phyloP scores from a whole-genome alignment of 768 basidiomycete species.

The Tephrocybe sp. region DNA sequence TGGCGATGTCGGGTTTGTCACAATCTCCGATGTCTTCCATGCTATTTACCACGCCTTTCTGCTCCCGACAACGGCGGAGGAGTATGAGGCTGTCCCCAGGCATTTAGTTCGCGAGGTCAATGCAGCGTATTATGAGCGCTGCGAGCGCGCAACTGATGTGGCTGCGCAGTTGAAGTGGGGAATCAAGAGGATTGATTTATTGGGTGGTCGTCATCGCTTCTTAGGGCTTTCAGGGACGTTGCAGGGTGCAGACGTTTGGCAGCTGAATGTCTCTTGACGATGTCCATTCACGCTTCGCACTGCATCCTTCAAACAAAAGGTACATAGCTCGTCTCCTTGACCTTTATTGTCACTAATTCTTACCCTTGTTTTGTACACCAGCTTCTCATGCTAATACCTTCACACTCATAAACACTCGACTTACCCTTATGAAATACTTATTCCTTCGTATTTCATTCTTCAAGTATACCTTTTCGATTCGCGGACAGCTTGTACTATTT shows the following conservation, averaged over 20 bases:
- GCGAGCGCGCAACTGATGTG: constrained; percentile 26
- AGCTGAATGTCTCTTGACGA: constrained; percentile 30
- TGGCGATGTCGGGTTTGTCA: constrained; percentile 28
- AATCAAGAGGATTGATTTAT: constrained; percentile 54
- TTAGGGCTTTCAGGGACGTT: constrained; percentile 46
- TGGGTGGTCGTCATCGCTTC: constrained; percentile 43
- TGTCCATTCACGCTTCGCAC: not conserved
- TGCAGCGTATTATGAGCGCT: constrained; percentile 43
- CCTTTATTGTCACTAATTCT: too few relatives aligned
- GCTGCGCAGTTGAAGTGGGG: constrained; percentile 42
- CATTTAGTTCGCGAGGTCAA: constrained; percentile 34
- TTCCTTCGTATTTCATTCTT: too few relatives aligned
- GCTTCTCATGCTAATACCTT: too few relatives aligned
- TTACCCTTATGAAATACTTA: too few relatives aligned
- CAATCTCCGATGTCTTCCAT: constrained; percentile 48
- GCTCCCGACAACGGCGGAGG: constrained; percentile 36
- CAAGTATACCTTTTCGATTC: too few relatives aligned
- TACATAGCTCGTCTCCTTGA: not conserved
- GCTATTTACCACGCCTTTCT: constrained; percentile 47
- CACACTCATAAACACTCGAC: too few relatives aligned
- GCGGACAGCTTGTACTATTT: too few relatives aligned
- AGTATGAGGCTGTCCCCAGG: constrained; percentile 39
- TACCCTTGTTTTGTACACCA: too few relatives aligned
- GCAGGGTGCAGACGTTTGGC: constrained; percentile 41
- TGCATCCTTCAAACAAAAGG: too few relatives aligned